Evolutionary conservation across 345 rosid genomes (phyloP).

Genomic region (Citrus sp.): DNA sequence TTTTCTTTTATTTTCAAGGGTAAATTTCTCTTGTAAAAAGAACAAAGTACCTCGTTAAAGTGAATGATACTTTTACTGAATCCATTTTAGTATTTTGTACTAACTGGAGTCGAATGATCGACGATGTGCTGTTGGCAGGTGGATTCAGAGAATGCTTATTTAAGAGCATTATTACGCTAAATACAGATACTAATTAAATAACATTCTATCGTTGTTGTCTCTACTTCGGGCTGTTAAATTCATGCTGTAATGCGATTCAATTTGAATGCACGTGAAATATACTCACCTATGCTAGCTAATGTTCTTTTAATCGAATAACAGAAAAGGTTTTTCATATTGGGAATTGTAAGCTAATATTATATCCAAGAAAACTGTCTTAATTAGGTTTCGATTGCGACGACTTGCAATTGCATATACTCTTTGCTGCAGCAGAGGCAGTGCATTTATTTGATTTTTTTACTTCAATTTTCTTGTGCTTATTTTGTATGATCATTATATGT

Average conservation of each 20-base stretch:
- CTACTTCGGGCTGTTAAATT: not conserved
- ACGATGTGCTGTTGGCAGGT: too few relatives aligned
- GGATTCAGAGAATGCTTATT: slow-evolving; percentile 72
- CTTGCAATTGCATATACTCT: slow-evolving; percentile 91
- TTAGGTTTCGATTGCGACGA: slow-evolving; percentile 88
- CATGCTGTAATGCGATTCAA: not conserved
- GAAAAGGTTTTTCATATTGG: not conserved
- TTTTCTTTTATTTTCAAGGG: too few relatives aligned
- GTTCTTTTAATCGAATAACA: not conserved
- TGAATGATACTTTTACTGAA: too few relatives aligned
- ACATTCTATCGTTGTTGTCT: not conserved
- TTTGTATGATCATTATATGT: not conserved
- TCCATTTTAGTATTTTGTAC: too few relatives aligned
- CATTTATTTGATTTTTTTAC: not conserved
- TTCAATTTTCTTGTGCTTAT: not conserved
- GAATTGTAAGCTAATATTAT: not conserved
- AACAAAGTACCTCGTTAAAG: too few relatives aligned
- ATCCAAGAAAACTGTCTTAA: not conserved
- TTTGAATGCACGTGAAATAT: not conserved
- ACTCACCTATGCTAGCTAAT: not conserved
- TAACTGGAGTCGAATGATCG: too few relatives aligned
- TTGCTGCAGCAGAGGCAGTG: slow-evolving; percentile 83
- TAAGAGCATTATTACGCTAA: slow-evolving; percentile 81
- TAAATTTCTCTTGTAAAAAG: too few relatives aligned
- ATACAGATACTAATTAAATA: slow-evolving; percentile 58